phyloP scores from a whole-genome alignment of 2,329 filamentous ascomycete genomes.

The Escovopsis sp. region DNA sequence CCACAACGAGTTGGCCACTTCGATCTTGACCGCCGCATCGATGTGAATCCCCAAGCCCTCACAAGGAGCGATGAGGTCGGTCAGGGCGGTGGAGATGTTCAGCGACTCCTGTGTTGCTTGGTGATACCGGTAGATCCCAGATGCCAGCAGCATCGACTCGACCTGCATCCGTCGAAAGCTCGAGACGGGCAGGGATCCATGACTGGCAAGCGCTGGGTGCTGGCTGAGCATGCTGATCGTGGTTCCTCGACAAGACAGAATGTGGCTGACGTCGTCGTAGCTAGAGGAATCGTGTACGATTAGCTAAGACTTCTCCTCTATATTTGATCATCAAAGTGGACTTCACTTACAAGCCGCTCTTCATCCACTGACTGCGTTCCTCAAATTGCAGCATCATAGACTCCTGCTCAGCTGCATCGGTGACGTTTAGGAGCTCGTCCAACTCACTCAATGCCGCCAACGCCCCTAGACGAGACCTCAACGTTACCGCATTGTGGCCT shows the following conservation, averaged over 20 bases:
- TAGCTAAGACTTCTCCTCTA: background rate
- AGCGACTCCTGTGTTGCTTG: constrained; percentile 75
- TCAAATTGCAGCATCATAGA: constrained; percentile 49
- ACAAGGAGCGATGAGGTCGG: constrained; percentile 58
- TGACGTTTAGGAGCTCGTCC: constrained; percentile 56
- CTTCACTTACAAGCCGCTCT: constrained; percentile 54
- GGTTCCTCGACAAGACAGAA: constrained; percentile 72
- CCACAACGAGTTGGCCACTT: constrained; percentile 84
- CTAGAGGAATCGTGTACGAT: constrained; percentile 21
- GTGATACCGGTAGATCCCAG: constrained; percentile 64
- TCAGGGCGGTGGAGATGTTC: constrained; percentile 72
- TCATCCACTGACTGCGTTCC: constrained; percentile 62
- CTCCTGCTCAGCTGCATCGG: constrained; percentile 44
- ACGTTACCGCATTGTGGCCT: constrained; percentile 32
- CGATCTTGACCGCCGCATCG: constrained; percentile 62
- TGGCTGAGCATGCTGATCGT: constrained; percentile 67
- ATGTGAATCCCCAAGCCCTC: constrained; percentile 58
- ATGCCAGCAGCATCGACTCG: constrained; percentile 60
- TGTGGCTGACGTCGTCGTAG: constrained; percentile 63
- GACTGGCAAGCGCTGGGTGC: constrained; percentile 46
- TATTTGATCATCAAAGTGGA: constrained; percentile 5
- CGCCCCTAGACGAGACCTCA: constrained; percentile 43
- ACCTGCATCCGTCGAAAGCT: constrained; percentile 60
- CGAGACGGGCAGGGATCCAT: constrained; percentile 44
- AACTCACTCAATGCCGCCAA: constrained; percentile 68